phyloP scores from a whole-genome alignment of 805 yeast genomes.

The Wickerhamiella kazuoi region DNA sequence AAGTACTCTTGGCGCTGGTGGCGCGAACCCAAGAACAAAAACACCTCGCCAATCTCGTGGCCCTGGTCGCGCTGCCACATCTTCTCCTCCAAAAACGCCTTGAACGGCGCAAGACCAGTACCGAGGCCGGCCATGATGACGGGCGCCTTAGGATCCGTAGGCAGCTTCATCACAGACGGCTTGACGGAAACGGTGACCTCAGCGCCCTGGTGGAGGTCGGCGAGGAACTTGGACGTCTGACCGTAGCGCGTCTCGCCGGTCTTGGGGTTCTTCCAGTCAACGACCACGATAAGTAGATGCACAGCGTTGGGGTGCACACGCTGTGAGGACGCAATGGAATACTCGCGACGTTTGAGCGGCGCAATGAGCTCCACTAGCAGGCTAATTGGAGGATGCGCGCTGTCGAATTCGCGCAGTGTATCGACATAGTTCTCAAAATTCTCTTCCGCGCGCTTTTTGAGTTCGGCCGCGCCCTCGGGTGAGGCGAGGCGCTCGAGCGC shows the following conservation, averaged over 20 bases:
- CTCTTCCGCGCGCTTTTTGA: constrained; percentile 71
- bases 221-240: constrained; percentile 80
- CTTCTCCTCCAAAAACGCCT: constrained; percentile 92
- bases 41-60: constrained; percentile 70
- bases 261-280: constrained; percentile 72
- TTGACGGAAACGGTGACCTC: constrained; percentile 88
- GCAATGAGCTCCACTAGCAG: constrained; percentile 60
- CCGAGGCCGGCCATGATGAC: constrained; percentile 95
- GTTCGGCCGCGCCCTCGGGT: constrained; percentile 66
- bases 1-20: constrained; percentile 89
- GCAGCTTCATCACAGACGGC: constrained; percentile 93
- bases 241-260: constrained; percentile 78
- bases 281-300: constrained; percentile 83
- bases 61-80: constrained; percentile 87
- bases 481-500: constrained; percentile 46
- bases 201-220: constrained; percentile 61
- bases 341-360: constrained; percentile 90
- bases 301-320: constrained; percentile 79
- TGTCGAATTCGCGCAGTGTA: constrained; percentile 56
- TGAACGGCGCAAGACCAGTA: constrained; percentile 96
- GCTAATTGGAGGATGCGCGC: constrained; percentile 59
- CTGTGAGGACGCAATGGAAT: constrained; percentile 94
- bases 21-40: constrained; percentile 80
- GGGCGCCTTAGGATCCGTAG: constrained; percentile 73
- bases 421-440: constrained; percentile 71